These are phyloP conservation scores for Aspergillus taichungensis DNA, from an alignment of 495 filamentous ascomycete genomes.

Conservation along the genomic window DNA sequence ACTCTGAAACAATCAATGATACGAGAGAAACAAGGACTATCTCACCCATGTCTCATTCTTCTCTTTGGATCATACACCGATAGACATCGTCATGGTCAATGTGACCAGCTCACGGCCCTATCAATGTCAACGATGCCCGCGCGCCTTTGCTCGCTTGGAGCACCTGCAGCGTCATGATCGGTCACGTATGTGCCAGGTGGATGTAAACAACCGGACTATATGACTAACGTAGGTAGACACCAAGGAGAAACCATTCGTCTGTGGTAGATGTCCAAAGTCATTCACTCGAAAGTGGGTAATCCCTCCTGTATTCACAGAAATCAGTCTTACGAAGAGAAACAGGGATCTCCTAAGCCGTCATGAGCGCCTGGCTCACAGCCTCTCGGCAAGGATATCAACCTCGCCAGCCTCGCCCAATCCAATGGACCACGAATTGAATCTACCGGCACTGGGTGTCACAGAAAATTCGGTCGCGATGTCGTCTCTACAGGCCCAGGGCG, in stretches of 20 bases:
- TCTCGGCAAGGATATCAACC: conserved; percentile 8
- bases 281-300: conserved; percentile 33
- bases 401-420: conserved; percentile 15
- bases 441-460: conserved; percentile 27
- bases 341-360: conserved; percentile 32
- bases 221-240: conserved; percentile 25
- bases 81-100: conserved; percentile 10
- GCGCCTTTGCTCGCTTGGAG: conserved; percentile 31
- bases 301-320: background rate
- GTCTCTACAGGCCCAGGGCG: background rate
- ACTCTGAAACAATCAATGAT: too few relatives aligned
- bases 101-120: conserved; percentile 15
- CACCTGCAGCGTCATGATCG: conserved; percentile 38
- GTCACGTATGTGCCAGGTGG: conserved; percentile 23
- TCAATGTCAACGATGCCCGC: conserved; percentile 29
- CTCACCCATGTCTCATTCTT: too few relatives aligned
- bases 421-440: conserved; percentile 22
- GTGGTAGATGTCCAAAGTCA: conserved; percentile 28
- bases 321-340: background rate
- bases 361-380: conserved; percentile 26
- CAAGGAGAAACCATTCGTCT: conserved; percentile 35
- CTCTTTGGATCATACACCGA: too few relatives aligned
- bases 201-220: background rate
- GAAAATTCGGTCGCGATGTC: conserved; percentile 9
- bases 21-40: too few relatives aligned